phyloP scores from a whole-genome alignment of 768 basidiomycete species.

The Psilocybe tampanensis region DNA sequence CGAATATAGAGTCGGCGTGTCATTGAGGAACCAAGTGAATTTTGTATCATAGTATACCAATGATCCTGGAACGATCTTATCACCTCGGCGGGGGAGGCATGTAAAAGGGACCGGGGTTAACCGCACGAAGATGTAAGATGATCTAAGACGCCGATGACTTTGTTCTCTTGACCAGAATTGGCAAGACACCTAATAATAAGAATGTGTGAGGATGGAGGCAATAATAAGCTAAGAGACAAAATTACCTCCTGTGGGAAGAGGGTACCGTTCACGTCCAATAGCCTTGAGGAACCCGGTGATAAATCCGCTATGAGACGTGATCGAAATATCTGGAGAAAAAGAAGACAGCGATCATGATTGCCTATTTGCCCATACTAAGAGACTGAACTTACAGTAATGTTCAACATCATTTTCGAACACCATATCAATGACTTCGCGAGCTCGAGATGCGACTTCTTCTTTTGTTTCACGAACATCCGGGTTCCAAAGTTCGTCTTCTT shows the following conservation, averaged over 20 bases:
- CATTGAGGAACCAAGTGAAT: no score
- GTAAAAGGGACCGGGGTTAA: no score
- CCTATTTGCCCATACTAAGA: background rate
- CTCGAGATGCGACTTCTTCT: slow-evolving; percentile 48
- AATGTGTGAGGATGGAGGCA: background rate
- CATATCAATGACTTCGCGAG: slow-evolving; percentile 50
- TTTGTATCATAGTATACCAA: no score
- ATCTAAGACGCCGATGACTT: background rate
- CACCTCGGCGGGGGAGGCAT: no score
- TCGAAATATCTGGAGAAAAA: slow-evolving; percentile 53
- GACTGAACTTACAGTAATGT: slow-evolving; percentile 44
- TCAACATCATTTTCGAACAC: slow-evolving; percentile 50
- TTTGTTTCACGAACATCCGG: slow-evolving; percentile 55
- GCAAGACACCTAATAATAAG: background rate
- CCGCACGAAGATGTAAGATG: no score
- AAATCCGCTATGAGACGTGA: slow-evolving; percentile 68
- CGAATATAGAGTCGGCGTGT: no score
- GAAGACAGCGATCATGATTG: background rate
- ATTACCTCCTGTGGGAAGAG: slow-evolving; percentile 64
- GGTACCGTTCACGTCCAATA: slow-evolving; percentile 45
- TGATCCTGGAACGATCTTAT: no score
- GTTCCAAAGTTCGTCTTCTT: slow-evolving; percentile 66
- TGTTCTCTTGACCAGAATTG: background rate
- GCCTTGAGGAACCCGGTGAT: slow-evolving; percentile 57
- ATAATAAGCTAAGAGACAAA: no score